These are phyloP conservation scores for Lactarius trivialis DNA, from an alignment of 768 basidiomycete genomes.

Conservation along the genomic window DNA sequence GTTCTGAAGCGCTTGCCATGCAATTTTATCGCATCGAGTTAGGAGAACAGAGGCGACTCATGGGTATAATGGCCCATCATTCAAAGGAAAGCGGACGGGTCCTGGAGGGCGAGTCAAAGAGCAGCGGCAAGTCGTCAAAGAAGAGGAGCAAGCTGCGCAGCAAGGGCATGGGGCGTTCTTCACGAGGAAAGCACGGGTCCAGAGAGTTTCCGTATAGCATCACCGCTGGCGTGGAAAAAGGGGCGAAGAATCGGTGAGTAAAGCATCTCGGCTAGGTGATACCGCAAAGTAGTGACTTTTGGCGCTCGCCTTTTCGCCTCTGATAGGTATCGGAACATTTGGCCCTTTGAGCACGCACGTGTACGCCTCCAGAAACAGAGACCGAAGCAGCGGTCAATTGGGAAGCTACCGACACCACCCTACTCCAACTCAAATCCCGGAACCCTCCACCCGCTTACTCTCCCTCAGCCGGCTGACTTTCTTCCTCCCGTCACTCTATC, in stretches of 20 bases:
- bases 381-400: conserved; percentile 5
- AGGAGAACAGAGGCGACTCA: conserved; percentile 81
- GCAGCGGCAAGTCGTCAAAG: conserved; percentile 20
- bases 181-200: conserved; percentile 20
- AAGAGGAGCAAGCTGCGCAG: conserved; percentile 25
- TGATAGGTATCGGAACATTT: conserved; percentile 86
- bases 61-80: conserved; percentile 90
- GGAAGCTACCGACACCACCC: conserved; percentile 1
- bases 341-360: conserved; percentile 94
- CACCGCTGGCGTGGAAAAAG: conserved; percentile 92
- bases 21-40: conserved; percentile 93
- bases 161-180: conserved; percentile 16
- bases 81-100: conserved; percentile 47
- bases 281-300: not conserved
- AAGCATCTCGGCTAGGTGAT: not conserved
- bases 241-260: conserved; percentile 80
- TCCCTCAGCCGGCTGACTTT: conserved; percentile 18
- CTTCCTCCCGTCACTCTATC: conserved; percentile 16
- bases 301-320: not conserved
- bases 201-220: conserved; percentile 78
- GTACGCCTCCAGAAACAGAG: conserved; percentile 49
- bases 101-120: conserved; percentile 12
- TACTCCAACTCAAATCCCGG: conserved; percentile 8
- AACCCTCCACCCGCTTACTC: conserved; percentile 6
- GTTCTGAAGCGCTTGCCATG: conserved; percentile 75